Base-by-base conservation (phyloP, 2,329 filamentous ascomycete genomes). In the Pleomassaria siparia region DNA sequence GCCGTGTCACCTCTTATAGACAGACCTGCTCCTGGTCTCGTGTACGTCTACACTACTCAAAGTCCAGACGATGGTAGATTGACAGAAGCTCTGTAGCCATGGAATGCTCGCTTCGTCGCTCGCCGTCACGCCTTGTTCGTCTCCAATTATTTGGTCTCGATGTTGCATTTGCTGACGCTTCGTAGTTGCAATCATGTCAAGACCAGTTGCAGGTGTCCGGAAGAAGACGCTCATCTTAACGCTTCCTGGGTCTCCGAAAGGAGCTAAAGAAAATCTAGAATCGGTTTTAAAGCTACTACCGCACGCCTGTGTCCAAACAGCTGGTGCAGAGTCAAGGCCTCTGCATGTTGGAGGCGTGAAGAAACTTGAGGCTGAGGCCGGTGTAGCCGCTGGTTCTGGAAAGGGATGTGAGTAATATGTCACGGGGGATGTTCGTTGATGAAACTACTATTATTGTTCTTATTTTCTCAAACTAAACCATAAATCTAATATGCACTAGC, bases 161-260 rank as follows among this genome's bases (percentile, higher is more conserved):
- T 43, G 26, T 7, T 21, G 45, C 18, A 37, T n/a, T 21, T 42
- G 32, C 60, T 67, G 35, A 70, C 32, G 7, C 8, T 43, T 61
- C 39, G 56, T 29, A 95, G 91, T 99, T 73, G 94, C 94, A 36
- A 86, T 96, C 76, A 99, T 99, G 94, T 89, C 94, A 43, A 83
- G 94, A 37, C 94, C 94, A 4, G 88, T 95, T 11, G 94, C 94
- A 18, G 94, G 94, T 2, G 85, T 95, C 2, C 80, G 94, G 25
- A 86, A 92, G 53, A 84, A 84, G 50, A 86, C 89, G 1, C 72
- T 99, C 43, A 87, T 99, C 20, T 74, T 96, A 52, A 99, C 94
- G 0, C 76, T 99, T 3, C 94, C 94, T 0, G 94, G 94, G 1
- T 97, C 92, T 0, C 94, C 94, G 0, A 97, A 97, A 69, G 94